phyloP scores from a whole-genome alignment of 139 green algal species.

The Tetraselmis striata region DNA sequence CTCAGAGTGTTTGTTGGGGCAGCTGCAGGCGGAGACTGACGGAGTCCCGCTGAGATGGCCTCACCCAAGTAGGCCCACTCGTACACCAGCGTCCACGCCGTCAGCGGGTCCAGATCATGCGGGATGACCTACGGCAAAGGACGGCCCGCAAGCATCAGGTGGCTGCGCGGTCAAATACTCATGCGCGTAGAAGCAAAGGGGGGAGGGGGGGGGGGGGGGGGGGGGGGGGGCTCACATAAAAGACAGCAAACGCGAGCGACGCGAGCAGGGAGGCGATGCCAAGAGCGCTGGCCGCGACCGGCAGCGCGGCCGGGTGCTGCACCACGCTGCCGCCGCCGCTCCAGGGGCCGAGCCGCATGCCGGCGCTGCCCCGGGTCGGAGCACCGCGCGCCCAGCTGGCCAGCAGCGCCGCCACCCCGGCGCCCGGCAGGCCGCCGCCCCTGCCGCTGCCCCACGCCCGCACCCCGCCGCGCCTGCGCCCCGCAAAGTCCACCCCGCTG shows the following conservation, averaged over 20 bases:
- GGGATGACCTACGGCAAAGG: not conserved
- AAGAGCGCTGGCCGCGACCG: not conserved
- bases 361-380: not conserved
- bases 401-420: not conserved
- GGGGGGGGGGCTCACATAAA: not conserved
- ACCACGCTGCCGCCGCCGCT: not conserved
- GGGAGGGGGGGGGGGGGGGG: too few relatives aligned
- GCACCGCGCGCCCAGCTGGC: not conserved
- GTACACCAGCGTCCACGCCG: not conserved
- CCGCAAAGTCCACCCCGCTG: not conserved
- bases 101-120: not conserved
- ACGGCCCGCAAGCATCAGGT: too few relatives aligned
- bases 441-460: not conserved
- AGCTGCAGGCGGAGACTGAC: too few relatives aligned
- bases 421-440: not conserved
- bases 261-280: not conserved
- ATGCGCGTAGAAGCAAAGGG: too few relatives aligned
- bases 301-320: not conserved
- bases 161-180: too few relatives aligned
- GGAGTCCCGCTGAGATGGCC: too few relatives aligned
- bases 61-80: not conserved
- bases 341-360: not conserved
- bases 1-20: too few relatives aligned
- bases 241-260: not conserved
- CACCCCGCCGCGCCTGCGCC: too few relatives aligned